phyloP scores from a whole-genome alignment of 495 filamentous ascomycete species.

The Penicillium ochrochloron region DNA sequence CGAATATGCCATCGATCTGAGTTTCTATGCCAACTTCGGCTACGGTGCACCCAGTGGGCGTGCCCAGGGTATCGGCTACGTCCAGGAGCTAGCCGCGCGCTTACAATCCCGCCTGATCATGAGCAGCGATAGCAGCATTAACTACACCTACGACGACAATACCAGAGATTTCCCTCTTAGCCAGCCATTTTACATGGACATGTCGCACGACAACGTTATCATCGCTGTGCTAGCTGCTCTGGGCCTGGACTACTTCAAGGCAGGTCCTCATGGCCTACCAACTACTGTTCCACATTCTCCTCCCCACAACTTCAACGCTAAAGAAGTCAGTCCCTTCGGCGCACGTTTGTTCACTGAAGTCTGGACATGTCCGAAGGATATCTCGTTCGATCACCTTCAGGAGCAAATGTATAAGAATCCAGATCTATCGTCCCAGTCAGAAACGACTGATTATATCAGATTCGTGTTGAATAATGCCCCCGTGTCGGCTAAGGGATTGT shows the following conservation, averaged over 20 bases:
- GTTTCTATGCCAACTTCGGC: neutral
- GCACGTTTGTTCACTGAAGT: neutral
- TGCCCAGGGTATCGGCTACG: neutral
- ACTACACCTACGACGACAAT: neutral
- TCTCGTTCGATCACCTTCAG: neutral
- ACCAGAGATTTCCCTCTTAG: neutral
- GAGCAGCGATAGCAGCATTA: neutral
- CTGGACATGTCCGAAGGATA: neutral
- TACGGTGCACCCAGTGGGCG: neutral
- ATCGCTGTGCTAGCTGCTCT: neutral
- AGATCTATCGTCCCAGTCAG: neutral
- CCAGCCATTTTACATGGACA: conserved; percentile 6
- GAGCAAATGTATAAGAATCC: neutral
- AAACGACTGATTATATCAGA: neutral
- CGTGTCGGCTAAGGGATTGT: neutral
- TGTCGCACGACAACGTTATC: neutral
- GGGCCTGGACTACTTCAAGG: neutral
- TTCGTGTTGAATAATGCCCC: neutral
- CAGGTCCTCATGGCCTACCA: neutral
- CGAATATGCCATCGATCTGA: neutral
- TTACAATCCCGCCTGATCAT: neutral
- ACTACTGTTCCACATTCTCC: neutral
- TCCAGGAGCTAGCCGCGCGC: neutral
- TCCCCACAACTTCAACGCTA: neutral
- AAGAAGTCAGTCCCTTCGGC: neutral